Evolutionary conservation across 2,329 filamentous ascomycete genomes (phyloP), one percentile per base, ranked within the genome.

Genomic region (Xylaria sp.): DNA sequence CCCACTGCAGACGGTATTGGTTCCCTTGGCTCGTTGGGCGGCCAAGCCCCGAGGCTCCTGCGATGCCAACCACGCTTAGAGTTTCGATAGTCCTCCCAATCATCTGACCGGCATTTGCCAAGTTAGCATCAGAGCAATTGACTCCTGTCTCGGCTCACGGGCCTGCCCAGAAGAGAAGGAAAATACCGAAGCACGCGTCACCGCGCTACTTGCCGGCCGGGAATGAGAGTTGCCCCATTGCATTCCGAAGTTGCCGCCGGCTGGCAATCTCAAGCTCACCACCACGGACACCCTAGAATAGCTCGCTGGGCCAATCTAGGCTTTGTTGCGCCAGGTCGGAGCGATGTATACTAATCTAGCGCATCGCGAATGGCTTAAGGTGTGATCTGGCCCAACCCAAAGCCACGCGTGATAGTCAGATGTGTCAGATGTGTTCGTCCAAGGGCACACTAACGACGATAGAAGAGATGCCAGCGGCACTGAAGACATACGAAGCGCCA

Each of bases 181-280:
- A 41, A 17, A 21, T 17, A 8, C n/a, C 7, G n/a, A 19, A 35
- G 11, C 29, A 47, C 15, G 25, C n/a, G 27, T 21, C 4, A 29
- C 52, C 48, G 47, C 35, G 35, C 33, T 41, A 41, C 44, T 46
- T 25, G 13, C 11, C 37, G 27, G 29, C 21, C 37, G 5, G 37
- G 37, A 13, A 13, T 31, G 49, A 53, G 49, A 25, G 19, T n/a
- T 27, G 19, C 52, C 19, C 43, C 47, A 23, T 41, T 27, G n/a
- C 13, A 37, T 58, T 25, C 49, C 43, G 49, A 54, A 15, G 23
- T 29, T 56, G 25, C 55, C 54, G 55, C 43, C 55, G 49, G 55
- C 60, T 17, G 38, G 59, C 60, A 62, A 27, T 19, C 27, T 25
- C 27, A n/a, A n/a, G n/a, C n/a, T n/a, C n/a, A n/a, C n/a, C n/a